Evolutionary conservation across 225 moss, liverwort and hornwort genomes (phyloP).

Genomic region (Lunularia cruciata): DNA sequence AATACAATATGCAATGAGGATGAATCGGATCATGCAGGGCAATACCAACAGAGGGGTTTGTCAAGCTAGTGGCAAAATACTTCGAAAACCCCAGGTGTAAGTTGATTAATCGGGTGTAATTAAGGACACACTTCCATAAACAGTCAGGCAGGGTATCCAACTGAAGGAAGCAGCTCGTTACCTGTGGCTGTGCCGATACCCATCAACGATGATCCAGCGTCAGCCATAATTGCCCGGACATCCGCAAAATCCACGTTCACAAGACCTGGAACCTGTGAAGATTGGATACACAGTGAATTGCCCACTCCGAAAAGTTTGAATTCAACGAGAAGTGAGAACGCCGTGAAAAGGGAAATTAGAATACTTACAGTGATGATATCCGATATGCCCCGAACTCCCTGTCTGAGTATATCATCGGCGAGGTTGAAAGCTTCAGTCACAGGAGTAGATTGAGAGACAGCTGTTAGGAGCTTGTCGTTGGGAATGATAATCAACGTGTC

Average conservation of each 20-base stretch:
- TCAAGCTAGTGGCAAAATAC: no score
- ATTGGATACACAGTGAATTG: background rate
- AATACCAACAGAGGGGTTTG: no score
- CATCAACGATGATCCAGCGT: constrained; percentile 95
- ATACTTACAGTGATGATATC: constrained; percentile 87
- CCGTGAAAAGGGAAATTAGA: no score
- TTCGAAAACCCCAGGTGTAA: no score
- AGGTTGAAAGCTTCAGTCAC: constrained; percentile 95
- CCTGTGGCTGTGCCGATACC: constrained; percentile 95
- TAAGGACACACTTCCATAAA: no score
- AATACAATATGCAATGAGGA: no score
- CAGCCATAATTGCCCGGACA: constrained; percentile 94
- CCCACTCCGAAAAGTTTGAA: no score
- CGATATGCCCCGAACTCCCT: constrained; percentile 94
- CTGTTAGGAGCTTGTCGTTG: constrained; percentile 88
- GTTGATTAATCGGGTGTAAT: no score
- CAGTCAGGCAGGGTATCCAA: no score
- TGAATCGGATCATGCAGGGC: no score
- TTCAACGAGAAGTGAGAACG: background rate
- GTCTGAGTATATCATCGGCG: constrained; percentile 90
- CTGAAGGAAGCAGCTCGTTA: constrained; percentile 24
- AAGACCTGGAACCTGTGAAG: constrained; percentile 81
- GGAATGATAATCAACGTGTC: constrained; percentile 90
- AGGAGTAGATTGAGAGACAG: constrained; percentile 87
- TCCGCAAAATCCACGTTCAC: constrained; percentile 98